A percentile compares a stretch with the other conserved stretches of the same genome.
Evolutionary conservation across 305 asterid genomes (phyloP).

Genomic region (Fraxinus ornus): DNA sequence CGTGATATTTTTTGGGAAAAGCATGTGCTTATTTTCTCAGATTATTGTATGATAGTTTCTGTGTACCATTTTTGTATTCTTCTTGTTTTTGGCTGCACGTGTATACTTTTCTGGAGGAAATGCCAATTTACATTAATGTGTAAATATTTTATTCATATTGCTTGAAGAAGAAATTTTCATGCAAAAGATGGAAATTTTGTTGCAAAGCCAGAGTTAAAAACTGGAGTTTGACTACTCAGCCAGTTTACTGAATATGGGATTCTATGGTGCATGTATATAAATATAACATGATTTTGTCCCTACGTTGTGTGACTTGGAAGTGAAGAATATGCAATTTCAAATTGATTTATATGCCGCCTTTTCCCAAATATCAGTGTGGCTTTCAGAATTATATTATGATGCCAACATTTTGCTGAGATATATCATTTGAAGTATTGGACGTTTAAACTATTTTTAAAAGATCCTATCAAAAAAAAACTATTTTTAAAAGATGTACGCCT

Average conservation of each 20-base stretch:
- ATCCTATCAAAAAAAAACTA: too few relatives aligned
- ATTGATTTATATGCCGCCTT: not conserved
- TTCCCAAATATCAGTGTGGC: not conserved
- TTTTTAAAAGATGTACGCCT: too few relatives aligned
- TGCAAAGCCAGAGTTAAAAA: not conserved
- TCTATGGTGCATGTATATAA: not conserved
- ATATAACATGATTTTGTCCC: not conserved
- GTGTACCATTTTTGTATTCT: not conserved
- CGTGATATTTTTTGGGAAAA: not conserved
- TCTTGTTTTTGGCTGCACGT: not conserved
- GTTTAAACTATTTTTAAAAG: not conserved
- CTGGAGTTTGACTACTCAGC: not conserved
- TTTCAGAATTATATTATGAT: not conserved
- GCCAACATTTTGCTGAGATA: not conserved
- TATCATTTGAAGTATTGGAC: not conserved
- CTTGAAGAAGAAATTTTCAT: not conserved
- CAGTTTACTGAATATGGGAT: not conserved
- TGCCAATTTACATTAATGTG: not conserved
- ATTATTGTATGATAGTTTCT: not conserved
- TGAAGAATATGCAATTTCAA: not conserved
- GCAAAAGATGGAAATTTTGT: not conserved
- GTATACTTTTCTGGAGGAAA: not conserved
- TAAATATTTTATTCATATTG: not conserved
- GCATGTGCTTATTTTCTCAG: not conserved
- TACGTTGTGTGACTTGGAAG: not conserved